Evolutionary conservation across 768 basidiomycete species (phyloP), one percentile per base, ranked within the genome.

Genomic region (Boletales sp.): DNA sequence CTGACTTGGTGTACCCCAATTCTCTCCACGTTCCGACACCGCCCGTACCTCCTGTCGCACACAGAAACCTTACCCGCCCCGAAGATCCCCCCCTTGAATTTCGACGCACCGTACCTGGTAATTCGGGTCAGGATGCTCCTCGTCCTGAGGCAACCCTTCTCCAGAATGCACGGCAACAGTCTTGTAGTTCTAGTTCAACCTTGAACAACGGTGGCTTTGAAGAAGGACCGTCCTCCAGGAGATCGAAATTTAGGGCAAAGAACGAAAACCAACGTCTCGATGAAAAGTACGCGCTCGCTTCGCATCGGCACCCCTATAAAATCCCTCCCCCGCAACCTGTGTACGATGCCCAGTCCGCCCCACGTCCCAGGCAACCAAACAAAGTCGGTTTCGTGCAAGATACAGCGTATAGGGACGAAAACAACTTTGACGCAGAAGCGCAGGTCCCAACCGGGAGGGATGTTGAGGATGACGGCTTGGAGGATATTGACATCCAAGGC

Each of bases 221-320:
- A 17, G 18, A 50, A 21, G 56, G 58, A 42, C 54, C 25, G 25
- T 56, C 56, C 13, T 57, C 51, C 46, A 56, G 49, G 45, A 56
- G 51, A 5, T 46, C 57, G 46, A 56, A 53, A 6, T 46, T 59
- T 18, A 32, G 34, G 13, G 10, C 53, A 11, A 60, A 38, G 46
- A 48, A 53, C 18, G 44, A 54, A 52, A 37, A 48, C 7, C 49
- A 62, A 25, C 66, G 71, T 19, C 49, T 62, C n/a, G 60, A 74
- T 47, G 63, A 68, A 52, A 74, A 68, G 59, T 79, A 72, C 49
- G 72, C 79, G 1, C 61, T 82, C 40, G 77, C 81, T 15, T 81
- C 82, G 4, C 79, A 81, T 66, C 69, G 74, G 43, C 82, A 85
- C 53, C 82, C 83, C 10, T 76, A 83, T 54, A 80, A 83, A 41